A percentile compares a stretch with the other conserved stretches of the same genome.
phyloP scores from a whole-genome alignment of 768 basidiomycete genomes.

The Cubamyces lactineus region DNA sequence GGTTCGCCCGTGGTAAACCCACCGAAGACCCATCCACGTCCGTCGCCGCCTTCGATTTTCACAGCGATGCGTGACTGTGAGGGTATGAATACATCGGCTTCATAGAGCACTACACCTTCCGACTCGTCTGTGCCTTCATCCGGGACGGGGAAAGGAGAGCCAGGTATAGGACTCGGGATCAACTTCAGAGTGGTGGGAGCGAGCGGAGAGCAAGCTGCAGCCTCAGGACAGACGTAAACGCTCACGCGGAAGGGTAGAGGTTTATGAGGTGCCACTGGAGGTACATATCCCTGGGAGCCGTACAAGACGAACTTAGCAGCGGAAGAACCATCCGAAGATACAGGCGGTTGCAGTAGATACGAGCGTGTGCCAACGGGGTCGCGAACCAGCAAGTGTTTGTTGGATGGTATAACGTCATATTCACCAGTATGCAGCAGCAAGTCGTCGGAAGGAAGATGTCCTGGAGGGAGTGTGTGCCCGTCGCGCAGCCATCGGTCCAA shows the following conservation, averaged over 20 bases:
- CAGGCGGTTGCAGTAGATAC: conserved; percentile 41
- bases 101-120: conserved; percentile 70
- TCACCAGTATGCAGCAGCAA: conserved; percentile 10
- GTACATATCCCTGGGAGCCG: conserved; percentile 62
- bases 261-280: conserved; percentile 53
- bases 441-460: not conserved
- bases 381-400: conserved; percentile 14
- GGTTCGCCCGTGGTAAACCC: conserved; percentile 46
- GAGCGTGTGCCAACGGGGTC: conserved; percentile 6
- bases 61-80: conserved; percentile 55
- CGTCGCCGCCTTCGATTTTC: conserved; percentile 50
- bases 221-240: conserved; percentile 48
- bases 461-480: conserved; percentile 50
- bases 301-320: conserved; percentile 49
- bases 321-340: conserved; percentile 5
- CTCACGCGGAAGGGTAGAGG: conserved; percentile 48
- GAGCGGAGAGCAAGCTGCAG: conserved; percentile 25
- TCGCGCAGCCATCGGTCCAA: conserved; percentile 74
- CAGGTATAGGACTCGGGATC: conserved; percentile 61
- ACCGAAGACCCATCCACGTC: conserved; percentile 64
- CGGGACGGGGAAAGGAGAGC: conserved; percentile 63
- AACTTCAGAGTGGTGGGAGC: conserved; percentile 56
- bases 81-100: conserved; percentile 45
- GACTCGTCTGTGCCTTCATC: conserved; percentile 74
- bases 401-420: conserved; percentile 1